These are phyloP conservation scores for Barnettozyma pratensis DNA, from an alignment of 805 yeast genomes.

Conservation along the genomic window DNA sequence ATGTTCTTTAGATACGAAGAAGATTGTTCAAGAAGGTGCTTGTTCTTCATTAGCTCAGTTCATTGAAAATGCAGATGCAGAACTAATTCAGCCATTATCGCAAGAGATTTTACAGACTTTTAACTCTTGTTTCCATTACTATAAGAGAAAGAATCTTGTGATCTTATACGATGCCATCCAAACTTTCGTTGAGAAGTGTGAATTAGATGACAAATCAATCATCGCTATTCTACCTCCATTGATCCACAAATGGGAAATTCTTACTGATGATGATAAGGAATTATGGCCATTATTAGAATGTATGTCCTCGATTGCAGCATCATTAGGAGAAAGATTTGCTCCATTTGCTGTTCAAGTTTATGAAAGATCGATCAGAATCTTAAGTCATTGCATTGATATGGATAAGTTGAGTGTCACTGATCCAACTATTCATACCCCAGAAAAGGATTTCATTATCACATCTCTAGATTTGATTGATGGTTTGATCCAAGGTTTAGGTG, in stretches of 20 bases:
- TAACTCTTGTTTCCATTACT: constrained; percentile 64
- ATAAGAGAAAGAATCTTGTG: constrained; percentile 78
- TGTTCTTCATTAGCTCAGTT: constrained; percentile 82
- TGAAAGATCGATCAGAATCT: constrained; percentile 66
- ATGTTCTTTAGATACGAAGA: constrained; percentile 76
- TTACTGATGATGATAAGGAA: constrained; percentile 75
- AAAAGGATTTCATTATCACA: constrained; percentile 85
- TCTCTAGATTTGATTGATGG: constrained; percentile 91
- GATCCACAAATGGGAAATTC: constrained; percentile 70
- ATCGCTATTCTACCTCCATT: constrained; percentile 73
- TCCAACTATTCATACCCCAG: constrained; percentile 70
- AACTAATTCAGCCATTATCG: constrained; percentile 51
- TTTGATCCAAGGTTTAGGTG: constrained; percentile 79
- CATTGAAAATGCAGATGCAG: constrained; percentile 68
- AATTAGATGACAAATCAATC: constrained; percentile 52
- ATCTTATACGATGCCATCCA: constrained; percentile 87
- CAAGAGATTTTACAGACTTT: constrained; percentile 66
- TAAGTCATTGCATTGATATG: constrained; percentile 60
- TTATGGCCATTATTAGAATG: constrained; percentile 93
- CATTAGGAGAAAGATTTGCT: constrained; percentile 76
- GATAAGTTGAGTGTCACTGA: constrained; percentile 60
- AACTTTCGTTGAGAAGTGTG: constrained; percentile 74
- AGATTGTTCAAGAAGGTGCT: constrained; percentile 94
- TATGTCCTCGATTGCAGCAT: constrained; percentile 85
- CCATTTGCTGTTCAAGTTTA: constrained; percentile 88